These are phyloP conservation scores for Phytophthora europaea DNA, from an alignment of 352 stramenopile species.

Conservation along the genomic window DNA sequence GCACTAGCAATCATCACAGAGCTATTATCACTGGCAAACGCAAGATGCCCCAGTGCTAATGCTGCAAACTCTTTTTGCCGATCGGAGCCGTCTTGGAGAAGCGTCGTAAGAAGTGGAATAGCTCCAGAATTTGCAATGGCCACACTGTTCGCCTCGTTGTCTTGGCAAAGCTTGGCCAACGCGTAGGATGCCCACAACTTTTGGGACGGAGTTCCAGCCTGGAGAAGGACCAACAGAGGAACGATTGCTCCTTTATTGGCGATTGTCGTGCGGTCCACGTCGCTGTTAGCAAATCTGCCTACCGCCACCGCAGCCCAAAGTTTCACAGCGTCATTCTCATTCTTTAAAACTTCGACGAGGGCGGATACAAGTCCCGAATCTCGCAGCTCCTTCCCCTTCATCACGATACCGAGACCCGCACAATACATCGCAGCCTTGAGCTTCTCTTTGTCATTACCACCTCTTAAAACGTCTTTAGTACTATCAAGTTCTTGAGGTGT, in stretches of 20 bases:
- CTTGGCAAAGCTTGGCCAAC: neutral
- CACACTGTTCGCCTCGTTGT: neutral
- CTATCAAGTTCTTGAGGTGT: neutral
- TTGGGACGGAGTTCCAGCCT: neutral
- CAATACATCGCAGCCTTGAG: conserved; percentile 1
- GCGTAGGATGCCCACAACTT: conserved; percentile 10
- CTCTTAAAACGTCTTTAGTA: neutral
- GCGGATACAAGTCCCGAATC: neutral
- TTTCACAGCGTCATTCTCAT: neutral
- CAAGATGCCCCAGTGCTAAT: neutral
- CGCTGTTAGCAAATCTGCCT: conserved; percentile 3
- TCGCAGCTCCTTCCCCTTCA: neutral
- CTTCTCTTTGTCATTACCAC: neutral
- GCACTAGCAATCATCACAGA: neutral
- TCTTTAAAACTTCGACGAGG: neutral
- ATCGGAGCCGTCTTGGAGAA: neutral
- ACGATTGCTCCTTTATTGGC: conserved; percentile 1
- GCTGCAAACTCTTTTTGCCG: neutral
- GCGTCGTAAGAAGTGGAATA: neutral
- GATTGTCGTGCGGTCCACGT: neutral
- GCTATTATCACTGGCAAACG: neutral
- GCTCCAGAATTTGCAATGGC: neutral
- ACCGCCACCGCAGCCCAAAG: neutral
- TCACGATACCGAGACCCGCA: neutral
- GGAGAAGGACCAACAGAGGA: conserved; percentile 11